Evolutionary conservation across 805 yeast species (phyloP).

Genomic region (Sugiyamaella boreocaroliniensis): DNA sequence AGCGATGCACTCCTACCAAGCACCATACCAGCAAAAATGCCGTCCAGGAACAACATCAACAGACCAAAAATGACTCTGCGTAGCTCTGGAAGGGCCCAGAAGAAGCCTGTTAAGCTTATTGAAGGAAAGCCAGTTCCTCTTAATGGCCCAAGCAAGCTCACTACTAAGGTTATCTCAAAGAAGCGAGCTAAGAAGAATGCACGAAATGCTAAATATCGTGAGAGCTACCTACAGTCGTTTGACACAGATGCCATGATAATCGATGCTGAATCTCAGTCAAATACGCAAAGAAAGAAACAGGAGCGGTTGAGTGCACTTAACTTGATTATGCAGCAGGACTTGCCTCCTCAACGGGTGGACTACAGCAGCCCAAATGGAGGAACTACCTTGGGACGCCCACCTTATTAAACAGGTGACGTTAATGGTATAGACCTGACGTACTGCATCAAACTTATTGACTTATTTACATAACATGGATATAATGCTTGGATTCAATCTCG

Average conservation of each 20-base stretch:
- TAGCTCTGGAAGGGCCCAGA: conserved; percentile 17
- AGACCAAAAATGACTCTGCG: conserved; percentile 54
- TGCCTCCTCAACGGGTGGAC: conserved; percentile 40
- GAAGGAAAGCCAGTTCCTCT: conserved; percentile 9
- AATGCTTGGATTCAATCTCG: background rate
- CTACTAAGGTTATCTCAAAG: conserved; percentile 55
- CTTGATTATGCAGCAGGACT: conserved; percentile 52
- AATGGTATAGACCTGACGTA: background rate
- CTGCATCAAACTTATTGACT: background rate
- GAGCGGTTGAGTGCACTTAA: conserved; percentile 32
- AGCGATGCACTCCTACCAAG: too few species aligned
- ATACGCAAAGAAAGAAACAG: conserved; percentile 26
- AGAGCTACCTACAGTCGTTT: conserved; percentile 40
- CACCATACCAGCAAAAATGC: conserved; percentile 42
- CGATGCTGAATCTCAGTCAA: conserved; percentile 22
- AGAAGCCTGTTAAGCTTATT: conserved; percentile 16
- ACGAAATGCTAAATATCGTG: conserved; percentile 69
- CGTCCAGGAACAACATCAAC: conserved; percentile 74
- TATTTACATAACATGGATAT: background rate
- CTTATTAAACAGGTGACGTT: background rate
- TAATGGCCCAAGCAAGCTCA: conserved; percentile 27
- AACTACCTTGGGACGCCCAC: conserved; percentile 76
- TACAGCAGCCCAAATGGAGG: conserved; percentile 50
- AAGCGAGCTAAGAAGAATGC: conserved; percentile 73
- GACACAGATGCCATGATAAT: conserved; percentile 41